Conservation (phyloP, 2,329 filamentous ascomycete genomes). For the Alternaria panax region DNA sequence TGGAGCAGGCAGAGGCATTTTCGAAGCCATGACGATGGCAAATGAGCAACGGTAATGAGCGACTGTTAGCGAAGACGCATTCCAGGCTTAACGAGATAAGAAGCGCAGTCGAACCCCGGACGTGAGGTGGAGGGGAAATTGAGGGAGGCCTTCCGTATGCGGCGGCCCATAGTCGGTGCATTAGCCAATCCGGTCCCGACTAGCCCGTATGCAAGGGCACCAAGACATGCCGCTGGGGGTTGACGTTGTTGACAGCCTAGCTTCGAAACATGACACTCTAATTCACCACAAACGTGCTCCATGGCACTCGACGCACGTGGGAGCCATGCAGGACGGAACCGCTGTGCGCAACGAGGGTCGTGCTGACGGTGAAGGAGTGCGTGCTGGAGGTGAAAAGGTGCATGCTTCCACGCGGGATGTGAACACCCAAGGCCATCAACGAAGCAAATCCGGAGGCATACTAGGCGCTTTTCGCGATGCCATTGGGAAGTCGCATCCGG, state of each 20-base stretch:
- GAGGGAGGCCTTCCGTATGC: constrained; percentile 31
- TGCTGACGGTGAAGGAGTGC: not conserved
- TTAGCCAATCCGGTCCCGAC: constrained; percentile 26
- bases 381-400: not conserved
- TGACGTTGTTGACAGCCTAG: constrained; percentile 17
- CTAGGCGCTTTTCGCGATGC: constrained; percentile 60
- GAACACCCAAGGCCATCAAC: constrained; percentile 32
- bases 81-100: constrained; percentile 20
- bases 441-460: constrained; percentile 69
- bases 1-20: constrained; percentile 65
- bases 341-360: constrained; percentile 1
- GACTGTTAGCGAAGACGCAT: constrained; percentile 25
- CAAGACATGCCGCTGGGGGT: constrained; percentile 16
- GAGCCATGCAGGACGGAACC: constrained; percentile 35
- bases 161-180: constrained; percentile 22
- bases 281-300: constrained; percentile 16
- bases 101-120: constrained; percentile 24
- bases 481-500: constrained; percentile 40
- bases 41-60: constrained; percentile 31
- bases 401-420: not conserved
- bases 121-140: constrained; percentile 32
- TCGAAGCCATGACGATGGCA: constrained; percentile 62
- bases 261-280: constrained; percentile 27
- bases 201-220: constrained; percentile 26
- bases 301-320: constrained; percentile 21